Conservation (phyloP, 2,329 filamentous ascomycete genomes). For the Neonectria magnoliae region DNA sequence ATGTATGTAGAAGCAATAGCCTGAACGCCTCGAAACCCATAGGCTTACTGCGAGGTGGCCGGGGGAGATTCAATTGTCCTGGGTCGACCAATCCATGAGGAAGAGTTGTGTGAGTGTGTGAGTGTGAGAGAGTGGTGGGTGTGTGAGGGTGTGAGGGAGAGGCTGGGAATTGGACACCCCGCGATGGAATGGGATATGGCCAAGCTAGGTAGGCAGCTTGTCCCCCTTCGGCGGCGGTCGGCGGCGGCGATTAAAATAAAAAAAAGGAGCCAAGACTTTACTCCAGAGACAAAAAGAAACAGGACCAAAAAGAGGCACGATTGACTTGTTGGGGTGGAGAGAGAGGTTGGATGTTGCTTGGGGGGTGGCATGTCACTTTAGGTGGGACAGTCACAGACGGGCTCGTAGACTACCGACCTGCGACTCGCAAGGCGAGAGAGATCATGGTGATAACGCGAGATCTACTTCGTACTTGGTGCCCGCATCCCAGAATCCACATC, state of each 20-base stretch:
- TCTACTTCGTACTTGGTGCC: conserved; percentile 16
- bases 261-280: conserved; percentile 11
- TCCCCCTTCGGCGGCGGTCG: conserved; percentile 5
- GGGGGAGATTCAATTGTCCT: conserved; percentile 13
- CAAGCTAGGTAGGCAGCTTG: conserved; percentile 1
- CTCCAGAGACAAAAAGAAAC: conserved; percentile 12
- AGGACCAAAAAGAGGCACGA: conserved; percentile 2
- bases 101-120: neutral
- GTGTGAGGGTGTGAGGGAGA: neutral
- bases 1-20: conserved; percentile 3
- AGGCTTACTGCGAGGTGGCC: conserved; percentile 17
- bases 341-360: conserved; percentile 9
- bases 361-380: conserved; percentile 16
- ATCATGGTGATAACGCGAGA: conserved; percentile 25
- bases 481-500: neutral
- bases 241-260: neutral
- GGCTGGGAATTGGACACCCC: conserved; percentile 22
- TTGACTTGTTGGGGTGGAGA: conserved; percentile 16
- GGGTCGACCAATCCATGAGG: conserved; percentile 11
- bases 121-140: neutral
- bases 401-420: neutral
- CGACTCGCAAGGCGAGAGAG: neutral
- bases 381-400: conserved; percentile 21
- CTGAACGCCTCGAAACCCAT: conserved; percentile 17
- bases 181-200: conserved; percentile 1